Conservation (phyloP, 306 rosid genomes). For the Begonia masoniana region DNA sequence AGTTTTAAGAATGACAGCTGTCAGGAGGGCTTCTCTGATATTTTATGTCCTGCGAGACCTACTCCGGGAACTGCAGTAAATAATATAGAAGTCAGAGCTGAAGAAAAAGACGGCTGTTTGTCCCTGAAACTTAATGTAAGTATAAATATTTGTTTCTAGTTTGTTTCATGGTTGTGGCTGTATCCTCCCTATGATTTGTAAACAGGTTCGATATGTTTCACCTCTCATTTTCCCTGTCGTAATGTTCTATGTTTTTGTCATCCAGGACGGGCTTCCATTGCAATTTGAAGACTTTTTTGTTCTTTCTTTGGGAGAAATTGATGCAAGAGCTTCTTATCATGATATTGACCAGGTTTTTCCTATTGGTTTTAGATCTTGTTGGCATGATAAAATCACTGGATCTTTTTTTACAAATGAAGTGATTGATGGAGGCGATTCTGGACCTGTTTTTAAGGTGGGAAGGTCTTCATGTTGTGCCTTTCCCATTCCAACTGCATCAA, state of each 20-base stretch:
- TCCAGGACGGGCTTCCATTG: slow-evolving; percentile 82
- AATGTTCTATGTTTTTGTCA: slow-evolving; percentile 24
- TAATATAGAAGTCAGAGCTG: slow-evolving; percentile 24
- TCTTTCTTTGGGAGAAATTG: slow-evolving; percentile 79
- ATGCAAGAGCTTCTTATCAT: slow-evolving; percentile 60
- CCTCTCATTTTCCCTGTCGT: slow-evolving; percentile 4
- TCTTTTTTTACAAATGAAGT: slow-evolving; percentile 74
- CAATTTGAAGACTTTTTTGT: slow-evolving; percentile 83
- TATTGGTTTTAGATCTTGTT: slow-evolving; percentile 70
- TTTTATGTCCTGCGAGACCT: slow-evolving; percentile 19
- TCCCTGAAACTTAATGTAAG: slow-evolving; percentile 44
- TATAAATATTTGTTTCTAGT: slow-evolving; percentile 4
- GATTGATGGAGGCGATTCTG: slow-evolving; percentile 81
- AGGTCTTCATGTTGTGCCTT: slow-evolving; percentile 59
- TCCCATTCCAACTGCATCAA: slow-evolving; percentile 50
- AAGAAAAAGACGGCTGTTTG: slow-evolving; percentile 23
- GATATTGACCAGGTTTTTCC: slow-evolving; percentile 56
- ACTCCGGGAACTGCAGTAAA: slow-evolving; percentile 30
- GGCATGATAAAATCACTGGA: slow-evolving; percentile 91
- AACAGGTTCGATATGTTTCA: no score
- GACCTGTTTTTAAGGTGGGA: slow-evolving; percentile 70
- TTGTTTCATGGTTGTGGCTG: no score
- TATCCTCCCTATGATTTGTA: no score
- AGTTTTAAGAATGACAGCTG: slow-evolving; percentile 20
- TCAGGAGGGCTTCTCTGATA: slow-evolving; percentile 40